Base-by-base conservation (phyloP, 352 stramenopile species). In the Pythium scleroteichum region DNA sequence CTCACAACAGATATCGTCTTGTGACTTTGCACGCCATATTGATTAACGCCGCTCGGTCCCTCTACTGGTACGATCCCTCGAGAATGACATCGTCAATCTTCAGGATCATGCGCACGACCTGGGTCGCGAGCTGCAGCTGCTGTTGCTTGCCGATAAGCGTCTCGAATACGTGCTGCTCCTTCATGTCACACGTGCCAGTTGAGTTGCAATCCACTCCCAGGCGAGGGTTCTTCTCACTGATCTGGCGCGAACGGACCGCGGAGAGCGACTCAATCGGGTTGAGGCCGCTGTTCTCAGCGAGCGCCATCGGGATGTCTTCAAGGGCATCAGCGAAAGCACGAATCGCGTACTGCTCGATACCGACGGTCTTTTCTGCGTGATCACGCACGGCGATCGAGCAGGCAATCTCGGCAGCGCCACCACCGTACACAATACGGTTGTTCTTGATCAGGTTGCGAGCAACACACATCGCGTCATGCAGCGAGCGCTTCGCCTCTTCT, bases 1-100 rank as follows among this genome's bases (percentile, higher is more conserved):
- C 14, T 55, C 22, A 66, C 10, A 44, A 48, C 54, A 62, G 44
- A 54, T 24, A 9, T 48, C 42, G 27, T 38, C 44, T 19, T 20
- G 9, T 8, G 27, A 29, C 20, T 5, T 38, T 23, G 32, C 20
- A n/a, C 33, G 54, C 38, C 44, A 55, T 54, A 51, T 59, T 47
- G 13, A 29, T 19, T 39, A 17, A 17, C n/a, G 44, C 32, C 2
- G 13, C 20, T 32, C 53, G 26, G 40, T 50, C 19, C 48, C 24
- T 61, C 40, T 91, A 96, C 63, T 81, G 73, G 71, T 98, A 98
- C 50, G 76, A 79, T 65, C 94, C 95, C 68, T 97, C 81, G 64
- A 98, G 88, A 81, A 99, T 99, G 27, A 99, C 96, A 84, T 99
- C 97, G 78, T 99, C 97, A 69, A 99, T 99, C 90, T 99, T 99